These are phyloP conservation scores for Puccinia triticina DNA, from an alignment of 1,284 basidiomycete species.

Conservation along the genomic window DNA sequence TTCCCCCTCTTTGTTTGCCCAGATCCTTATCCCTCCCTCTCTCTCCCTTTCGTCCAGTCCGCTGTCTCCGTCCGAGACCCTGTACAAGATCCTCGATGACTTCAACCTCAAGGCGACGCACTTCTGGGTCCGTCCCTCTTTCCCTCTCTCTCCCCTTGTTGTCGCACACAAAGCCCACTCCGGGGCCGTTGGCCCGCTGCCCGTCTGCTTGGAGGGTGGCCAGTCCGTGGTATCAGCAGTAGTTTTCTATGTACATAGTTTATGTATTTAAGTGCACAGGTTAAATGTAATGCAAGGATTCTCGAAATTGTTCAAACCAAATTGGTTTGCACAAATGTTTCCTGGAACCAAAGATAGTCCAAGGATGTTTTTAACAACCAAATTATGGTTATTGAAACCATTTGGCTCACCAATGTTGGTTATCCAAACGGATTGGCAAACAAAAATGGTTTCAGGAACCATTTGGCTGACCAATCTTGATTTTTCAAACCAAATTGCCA, in stretches of 20 bases:
- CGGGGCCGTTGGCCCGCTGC: conserved; percentile 36
- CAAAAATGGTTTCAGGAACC: no score
- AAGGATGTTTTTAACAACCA: no score
- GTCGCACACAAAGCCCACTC: conserved; percentile 39
- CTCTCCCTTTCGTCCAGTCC: not conserved
- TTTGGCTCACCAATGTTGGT: no score
- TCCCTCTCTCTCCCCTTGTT: not conserved
- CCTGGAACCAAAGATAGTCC: no score
- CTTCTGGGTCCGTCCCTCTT: conserved; percentile 37
- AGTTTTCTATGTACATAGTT: no score
- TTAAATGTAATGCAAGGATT: no score
- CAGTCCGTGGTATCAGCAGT: conserved; percentile 27
- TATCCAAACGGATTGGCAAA: no score
- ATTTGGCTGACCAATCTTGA: no score
- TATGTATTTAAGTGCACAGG: not conserved
- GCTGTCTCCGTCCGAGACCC: conserved; percentile 20
- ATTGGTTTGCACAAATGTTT: no score
- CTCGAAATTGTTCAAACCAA: no score
- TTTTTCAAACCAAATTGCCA: no score
- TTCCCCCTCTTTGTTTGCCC: not conserved
- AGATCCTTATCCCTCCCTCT: not conserved
- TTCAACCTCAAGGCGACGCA: conserved; percentile 39
- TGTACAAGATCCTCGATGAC: conserved; percentile 33
- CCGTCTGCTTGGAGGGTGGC: conserved; percentile 27
- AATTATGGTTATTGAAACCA: no score